Percentiles rank a stretch among this genome's conserved stretches.
These are phyloP conservation scores for Eucalyptus rudis DNA, from an alignment of 345 rosid species.

Conservation along the genomic window DNA sequence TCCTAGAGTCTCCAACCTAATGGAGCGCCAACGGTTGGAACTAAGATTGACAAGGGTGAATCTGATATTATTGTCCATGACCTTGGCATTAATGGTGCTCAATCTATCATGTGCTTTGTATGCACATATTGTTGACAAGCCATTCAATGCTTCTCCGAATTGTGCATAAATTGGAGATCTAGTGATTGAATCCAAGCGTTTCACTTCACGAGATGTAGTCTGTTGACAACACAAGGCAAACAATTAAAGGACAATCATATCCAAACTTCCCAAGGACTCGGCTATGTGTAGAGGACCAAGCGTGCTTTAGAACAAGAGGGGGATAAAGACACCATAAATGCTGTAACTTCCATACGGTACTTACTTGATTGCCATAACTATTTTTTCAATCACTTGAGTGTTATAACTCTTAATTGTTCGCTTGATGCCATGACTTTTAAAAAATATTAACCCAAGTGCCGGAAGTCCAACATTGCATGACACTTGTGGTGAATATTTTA, in stretches of 20 bases:
- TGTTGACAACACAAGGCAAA: conserved; percentile 6
- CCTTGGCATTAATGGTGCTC: conserved; percentile 63
- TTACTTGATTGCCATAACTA: background rate
- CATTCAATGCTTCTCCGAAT: conserved; percentile 92
- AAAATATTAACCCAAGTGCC: background rate
- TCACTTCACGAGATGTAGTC: conserved; percentile 93
- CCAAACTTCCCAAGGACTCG: background rate
- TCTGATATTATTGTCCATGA: conserved; percentile 89
- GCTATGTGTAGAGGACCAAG: background rate
- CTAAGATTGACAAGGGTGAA: conserved; percentile 77
- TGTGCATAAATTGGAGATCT: conserved; percentile 92
- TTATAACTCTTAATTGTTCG: background rate
- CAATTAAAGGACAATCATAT: background rate
- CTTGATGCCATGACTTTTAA: no score
- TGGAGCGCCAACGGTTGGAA: conserved; percentile 75
- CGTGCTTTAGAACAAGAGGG: background rate
- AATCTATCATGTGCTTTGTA: conserved; percentile 84
- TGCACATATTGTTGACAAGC: conserved; percentile 79
- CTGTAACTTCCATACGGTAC: background rate
- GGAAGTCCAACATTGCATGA: background rate
- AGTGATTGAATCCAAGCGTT: conserved; percentile 80
- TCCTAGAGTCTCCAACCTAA: conserved; percentile 78
- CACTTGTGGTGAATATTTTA: background rate
- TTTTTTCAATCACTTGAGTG: background rate
- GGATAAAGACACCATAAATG: background rate